These are phyloP conservation scores for Salvia rosmarinus DNA, from an alignment of 257 asterid species.

Conservation along the genomic window DNA sequence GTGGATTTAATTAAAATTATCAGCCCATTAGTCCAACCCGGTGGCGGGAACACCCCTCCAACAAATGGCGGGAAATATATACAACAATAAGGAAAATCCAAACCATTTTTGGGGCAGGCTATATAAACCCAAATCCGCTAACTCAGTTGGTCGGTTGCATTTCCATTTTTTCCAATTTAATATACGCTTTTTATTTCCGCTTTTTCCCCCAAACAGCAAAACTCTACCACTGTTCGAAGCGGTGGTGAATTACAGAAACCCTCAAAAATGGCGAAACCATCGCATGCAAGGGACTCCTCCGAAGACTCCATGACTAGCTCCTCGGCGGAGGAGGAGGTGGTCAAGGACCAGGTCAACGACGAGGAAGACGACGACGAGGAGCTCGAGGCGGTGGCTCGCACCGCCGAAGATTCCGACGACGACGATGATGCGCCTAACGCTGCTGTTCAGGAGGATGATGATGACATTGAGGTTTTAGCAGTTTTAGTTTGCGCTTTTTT, in stretches of 20 bases:
- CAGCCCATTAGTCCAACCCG: constrained; percentile 38
- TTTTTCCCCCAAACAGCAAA: constrained; percentile 13
- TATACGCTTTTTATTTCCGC: background rate
- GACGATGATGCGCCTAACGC: constrained; percentile 53
- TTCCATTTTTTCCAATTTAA: background rate
- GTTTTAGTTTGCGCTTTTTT: background rate
- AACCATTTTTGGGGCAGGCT: constrained; percentile 35
- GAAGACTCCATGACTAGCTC: constrained; percentile 60
- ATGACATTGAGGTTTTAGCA: constrained; percentile 62
- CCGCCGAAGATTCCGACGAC: constrained; percentile 76
- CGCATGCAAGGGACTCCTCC: constrained; percentile 54
- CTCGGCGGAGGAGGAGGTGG: constrained; percentile 67
- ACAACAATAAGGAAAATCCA: constrained; percentile 23
- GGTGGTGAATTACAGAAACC: constrained; percentile 34
- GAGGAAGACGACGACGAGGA: constrained; percentile 97
- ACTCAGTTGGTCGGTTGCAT: background rate
- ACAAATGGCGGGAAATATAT: constrained; percentile 51
- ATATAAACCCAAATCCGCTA: constrained; percentile 35
- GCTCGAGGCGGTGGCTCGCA: constrained; percentile 89
- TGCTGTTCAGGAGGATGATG: constrained; percentile 52
- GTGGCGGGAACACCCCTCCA: constrained; percentile 39
- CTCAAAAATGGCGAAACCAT: constrained; percentile 58
- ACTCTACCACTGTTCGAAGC: constrained; percentile 18
- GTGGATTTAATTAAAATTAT: background rate
- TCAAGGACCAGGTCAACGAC: constrained; percentile 58